phyloP scores from a whole-genome alignment of 2,329 filamentous ascomycete genomes.

The Exophiala calicioides region DNA sequence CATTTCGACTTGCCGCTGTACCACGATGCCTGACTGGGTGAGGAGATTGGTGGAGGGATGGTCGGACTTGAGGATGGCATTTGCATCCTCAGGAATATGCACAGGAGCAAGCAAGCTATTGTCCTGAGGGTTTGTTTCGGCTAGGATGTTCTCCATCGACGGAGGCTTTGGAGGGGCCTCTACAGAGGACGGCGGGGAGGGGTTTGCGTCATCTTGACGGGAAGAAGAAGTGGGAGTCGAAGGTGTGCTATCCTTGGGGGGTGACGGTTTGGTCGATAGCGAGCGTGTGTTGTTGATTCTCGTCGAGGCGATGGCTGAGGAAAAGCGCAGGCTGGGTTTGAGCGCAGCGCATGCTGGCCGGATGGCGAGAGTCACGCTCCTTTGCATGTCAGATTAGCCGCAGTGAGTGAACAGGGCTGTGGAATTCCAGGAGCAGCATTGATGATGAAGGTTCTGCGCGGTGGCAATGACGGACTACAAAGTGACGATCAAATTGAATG shows the following conservation, averaged over 20 bases:
- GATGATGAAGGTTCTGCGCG: no score
- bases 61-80: slow-evolving; percentile 58
- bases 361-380: slow-evolving; percentile 1
- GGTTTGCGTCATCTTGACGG: slow-evolving; percentile 3
- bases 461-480: no score
- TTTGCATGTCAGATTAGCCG: slow-evolving; percentile 10
- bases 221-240: not conserved
- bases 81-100: slow-evolving; percentile 61
- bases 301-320: slow-evolving; percentile 6
- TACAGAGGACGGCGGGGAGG: slow-evolving; percentile 3
- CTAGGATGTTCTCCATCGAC: slow-evolving; percentile 40
- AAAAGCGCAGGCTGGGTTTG: not conserved
- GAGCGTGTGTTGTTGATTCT: slow-evolving; percentile 3
- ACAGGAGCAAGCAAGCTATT: slow-evolving; percentile 61
- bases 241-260: slow-evolving; percentile 12
- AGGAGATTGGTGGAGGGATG: slow-evolving; percentile 62
- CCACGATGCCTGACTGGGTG: slow-evolving; percentile 62
- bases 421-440: no score
- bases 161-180: slow-evolving; percentile 39
- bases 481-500: no score
- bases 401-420: not conserved
- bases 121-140: slow-evolving; percentile 46
- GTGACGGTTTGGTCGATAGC: not conserved
- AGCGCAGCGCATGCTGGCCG: slow-evolving; percentile 14
- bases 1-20: slow-evolving; percentile 65